These are phyloP conservation scores for Fistulifera pelliculosa DNA, from an alignment of 108 stramenopile genomes.

Conservation along the genomic window DNA sequence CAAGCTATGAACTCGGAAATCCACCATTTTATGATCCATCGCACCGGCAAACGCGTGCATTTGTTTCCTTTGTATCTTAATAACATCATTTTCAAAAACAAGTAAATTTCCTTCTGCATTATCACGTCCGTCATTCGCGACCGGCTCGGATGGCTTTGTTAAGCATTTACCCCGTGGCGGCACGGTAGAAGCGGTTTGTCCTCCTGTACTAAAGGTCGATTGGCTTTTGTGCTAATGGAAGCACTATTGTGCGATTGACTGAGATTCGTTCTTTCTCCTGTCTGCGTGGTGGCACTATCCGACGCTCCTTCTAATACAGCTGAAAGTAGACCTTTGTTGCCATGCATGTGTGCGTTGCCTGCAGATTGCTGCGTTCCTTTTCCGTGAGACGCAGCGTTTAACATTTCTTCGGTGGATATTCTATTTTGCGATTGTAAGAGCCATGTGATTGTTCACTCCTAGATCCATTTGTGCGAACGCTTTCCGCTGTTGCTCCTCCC, in stretches of 20 bases:
- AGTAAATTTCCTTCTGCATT: constrained; percentile 76
- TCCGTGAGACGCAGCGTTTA: background rate
- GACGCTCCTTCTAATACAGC: constrained; percentile 2
- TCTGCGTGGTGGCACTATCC: constrained; percentile 3
- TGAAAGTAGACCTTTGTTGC: constrained; percentile 2
- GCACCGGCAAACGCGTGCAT: constrained; percentile 12
- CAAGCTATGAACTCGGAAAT: constrained; percentile 52
- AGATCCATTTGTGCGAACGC: background rate
- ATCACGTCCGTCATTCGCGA: constrained; percentile 54
- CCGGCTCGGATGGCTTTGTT: constrained; percentile 58
- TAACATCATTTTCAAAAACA: constrained; percentile 50
- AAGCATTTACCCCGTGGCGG: constrained; percentile 47
- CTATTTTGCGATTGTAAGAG: constrained; percentile 1
- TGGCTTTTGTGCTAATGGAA: background rate
- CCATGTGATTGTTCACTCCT: background rate
- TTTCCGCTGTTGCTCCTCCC: constrained; percentile 1
- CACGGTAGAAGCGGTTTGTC: background rate
- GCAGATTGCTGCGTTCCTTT: background rate
- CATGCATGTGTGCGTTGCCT: background rate
- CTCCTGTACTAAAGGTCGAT: background rate
- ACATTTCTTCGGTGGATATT: background rate
- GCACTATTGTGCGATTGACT: constrained; percentile 10
- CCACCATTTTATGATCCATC: constrained; percentile 5
- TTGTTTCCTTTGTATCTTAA: constrained; percentile 36
- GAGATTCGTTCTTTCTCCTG: constrained; percentile 7